These are phyloP conservation scores for Lactifluus piperatus DNA, from an alignment of 768 basidiomycete species.

Conservation along the genomic window DNA sequence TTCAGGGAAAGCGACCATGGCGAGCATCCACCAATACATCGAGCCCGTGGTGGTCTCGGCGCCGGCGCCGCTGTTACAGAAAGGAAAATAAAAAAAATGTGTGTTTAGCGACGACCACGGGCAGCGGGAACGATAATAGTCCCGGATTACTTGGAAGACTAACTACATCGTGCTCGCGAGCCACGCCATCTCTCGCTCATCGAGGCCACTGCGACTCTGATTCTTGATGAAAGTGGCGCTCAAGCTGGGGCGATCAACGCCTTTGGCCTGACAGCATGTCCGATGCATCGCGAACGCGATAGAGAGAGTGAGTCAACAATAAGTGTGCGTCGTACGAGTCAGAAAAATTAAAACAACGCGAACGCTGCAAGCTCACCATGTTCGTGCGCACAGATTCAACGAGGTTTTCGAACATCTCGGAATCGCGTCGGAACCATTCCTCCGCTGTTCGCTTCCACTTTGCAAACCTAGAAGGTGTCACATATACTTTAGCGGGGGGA, in stretches of 20 bases:
- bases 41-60: constrained; percentile 19
- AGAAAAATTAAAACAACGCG: too few species aligned
- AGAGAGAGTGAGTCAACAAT: too few species aligned
- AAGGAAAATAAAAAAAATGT: not conserved
- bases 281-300: not conserved
- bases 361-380: not conserved
- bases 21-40: constrained; percentile 19
- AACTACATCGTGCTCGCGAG: constrained; percentile 23
- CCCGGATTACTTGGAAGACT: constrained; percentile 1
- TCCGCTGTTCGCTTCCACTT: constrained; percentile 19
- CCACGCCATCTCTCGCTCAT: constrained; percentile 18
- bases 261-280: constrained; percentile 1
- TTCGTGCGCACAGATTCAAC: constrained; percentile 9
- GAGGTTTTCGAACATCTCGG: constrained; percentile 16
- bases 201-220: constrained; percentile 13
- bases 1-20: constrained; percentile 22
- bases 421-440: constrained; percentile 13
- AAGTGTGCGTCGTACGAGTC: too few species aligned
- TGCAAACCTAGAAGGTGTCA: constrained; percentile 5
- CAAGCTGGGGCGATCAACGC: constrained; percentile 15
- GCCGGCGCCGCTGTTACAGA: constrained; percentile 10
- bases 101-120: not conserved
- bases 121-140: not conserved
- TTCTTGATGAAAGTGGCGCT: constrained; percentile 13
- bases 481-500: not conserved